Evolutionary conservation across 306 rosid genomes (phyloP), one percentile per base, ranked within the genome.

Genomic region (Begonia loranthoides): DNA sequence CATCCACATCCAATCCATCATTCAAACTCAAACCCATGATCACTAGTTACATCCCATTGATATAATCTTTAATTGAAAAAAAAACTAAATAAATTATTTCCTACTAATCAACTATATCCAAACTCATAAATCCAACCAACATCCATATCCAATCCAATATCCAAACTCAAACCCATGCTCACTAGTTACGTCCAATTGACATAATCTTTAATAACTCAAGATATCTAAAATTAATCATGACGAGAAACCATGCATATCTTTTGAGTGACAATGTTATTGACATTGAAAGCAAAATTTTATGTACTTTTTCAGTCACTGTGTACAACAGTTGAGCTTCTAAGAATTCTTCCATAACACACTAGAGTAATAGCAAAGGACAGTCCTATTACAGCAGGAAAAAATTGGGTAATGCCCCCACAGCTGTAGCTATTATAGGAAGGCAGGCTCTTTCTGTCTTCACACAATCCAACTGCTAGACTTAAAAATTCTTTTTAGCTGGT

Each of bases 391-490:
- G 6, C 34, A 57, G 61, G 54, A 57, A 70, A 34, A 57, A 47
- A 62, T 66, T 63, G 75, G 87, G 76, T 58, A 68, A 61, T 55
- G 68, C 79, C 76, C 68, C 66, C 73, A 54, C 64, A 46, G 69
- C 75, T 69, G 79, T 76, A 81, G 77, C 83, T 12, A 72, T 71
- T 68, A 75, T 77, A 61, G 73, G 78, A 73, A 64, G 70, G 76
- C 85, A 78, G 76, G 74, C 70, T 92, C 74, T 72, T 69, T 76
- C 72, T 65, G 80, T 72, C 79, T 84, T 71, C 72, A 72, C 72
- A 72, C 76, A 76, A 72, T 79, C 77, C 83, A 82, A 79, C 80
- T 70, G 76, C 93, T 76, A 66, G 66, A 72, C 77, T 60, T 62
- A 70, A 75, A 24, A 72, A 81, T 73, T 59, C 79, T 77, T 71